Conservation (phyloP, 2,329 filamentous ascomycete genomes). For the Pyrenophora graminea region DNA sequence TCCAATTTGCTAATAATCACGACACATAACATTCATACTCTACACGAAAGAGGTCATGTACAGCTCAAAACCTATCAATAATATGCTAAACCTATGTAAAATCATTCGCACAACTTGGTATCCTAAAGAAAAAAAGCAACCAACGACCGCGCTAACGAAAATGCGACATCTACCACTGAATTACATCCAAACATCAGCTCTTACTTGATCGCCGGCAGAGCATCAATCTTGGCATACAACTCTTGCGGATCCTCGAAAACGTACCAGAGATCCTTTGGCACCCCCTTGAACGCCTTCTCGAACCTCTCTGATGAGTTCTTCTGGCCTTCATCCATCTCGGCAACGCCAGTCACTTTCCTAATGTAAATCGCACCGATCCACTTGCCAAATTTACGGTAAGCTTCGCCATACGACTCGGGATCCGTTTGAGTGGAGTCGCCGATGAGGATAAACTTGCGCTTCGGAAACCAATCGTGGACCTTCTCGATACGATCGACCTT, state of each 20-base stretch:
- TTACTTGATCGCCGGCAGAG: conserved; percentile 27
- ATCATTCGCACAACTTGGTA: no score
- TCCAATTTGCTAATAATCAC: no score
- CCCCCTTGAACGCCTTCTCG: conserved; percentile 75
- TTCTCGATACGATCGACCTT: conserved; percentile 80
- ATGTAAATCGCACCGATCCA: conserved; percentile 88
- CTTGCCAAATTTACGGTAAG: conserved; percentile 68
- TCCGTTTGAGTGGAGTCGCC: conserved; percentile 92
- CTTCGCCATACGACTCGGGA: conserved; percentile 84
- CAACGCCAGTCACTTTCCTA: conserved; percentile 77
- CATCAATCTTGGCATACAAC: conserved; percentile 51
- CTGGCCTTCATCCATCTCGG: conserved; percentile 74
- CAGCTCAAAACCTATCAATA: no score
- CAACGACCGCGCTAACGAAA: neutral
- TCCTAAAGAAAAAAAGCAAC: no score
- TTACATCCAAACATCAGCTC: neutral
- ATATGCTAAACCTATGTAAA: no score
- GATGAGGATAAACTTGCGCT: conserved; percentile 77
- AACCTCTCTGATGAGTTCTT: conserved; percentile 71
- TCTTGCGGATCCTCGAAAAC: conserved; percentile 80
- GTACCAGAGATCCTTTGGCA: conserved; percentile 74
- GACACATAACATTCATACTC: no score
- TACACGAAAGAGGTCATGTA: no score
- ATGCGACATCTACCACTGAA: neutral
- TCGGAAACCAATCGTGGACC: conserved; percentile 77